Conservation (phyloP, 352 stramenopile genomes). For the Lagenidium giganteum region DNA sequence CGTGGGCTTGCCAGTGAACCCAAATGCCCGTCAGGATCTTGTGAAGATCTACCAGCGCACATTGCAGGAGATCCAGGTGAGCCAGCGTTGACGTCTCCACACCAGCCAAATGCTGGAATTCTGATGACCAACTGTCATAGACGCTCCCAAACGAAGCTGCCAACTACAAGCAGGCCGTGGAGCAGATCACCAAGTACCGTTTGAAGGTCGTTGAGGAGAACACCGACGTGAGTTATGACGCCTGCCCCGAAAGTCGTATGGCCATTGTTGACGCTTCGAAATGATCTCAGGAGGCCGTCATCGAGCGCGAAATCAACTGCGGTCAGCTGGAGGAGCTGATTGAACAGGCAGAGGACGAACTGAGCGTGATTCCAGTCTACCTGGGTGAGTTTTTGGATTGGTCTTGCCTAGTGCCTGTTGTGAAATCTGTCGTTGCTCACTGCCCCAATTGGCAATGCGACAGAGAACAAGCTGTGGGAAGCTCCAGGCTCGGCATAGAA, state of each 20-base stretch:
- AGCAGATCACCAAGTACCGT: slow-evolving; percentile 84
- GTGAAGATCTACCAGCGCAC: slow-evolving; percentile 83
- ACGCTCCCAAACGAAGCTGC: slow-evolving; percentile 51
- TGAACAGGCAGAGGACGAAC: slow-evolving; percentile 81
- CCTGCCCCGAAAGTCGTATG: too few species aligned
- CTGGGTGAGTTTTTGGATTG: slow-evolving; percentile 37
- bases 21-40: slow-evolving; percentile 77
- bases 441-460: not conserved
- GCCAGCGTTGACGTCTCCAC: not conserved
- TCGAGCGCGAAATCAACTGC: slow-evolving; percentile 85
- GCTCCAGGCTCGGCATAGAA: slow-evolving; percentile 50
- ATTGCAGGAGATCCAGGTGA: slow-evolving; percentile 74
- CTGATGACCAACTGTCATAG: too few species aligned
- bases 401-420: not conserved
- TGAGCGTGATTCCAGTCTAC: slow-evolving; percentile 83
- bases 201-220: slow-evolving; percentile 69
- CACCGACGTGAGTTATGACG: slow-evolving; percentile 45
- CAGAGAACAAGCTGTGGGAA: slow-evolving; percentile 86
- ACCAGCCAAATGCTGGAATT: too few species aligned
- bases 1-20: slow-evolving; percentile 79
- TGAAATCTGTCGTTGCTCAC: slow-evolving; percentile 2
- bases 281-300: slow-evolving; percentile 52
- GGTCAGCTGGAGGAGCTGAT: slow-evolving; percentile 87
- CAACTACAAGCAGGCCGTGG: slow-evolving; percentile 71
- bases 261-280: too few species aligned